Evolutionary conservation across 2,329 filamentous ascomycete species (phyloP), one percentile per base, ranked within the genome.

Genomic region (Botrytis medusae): DNA sequence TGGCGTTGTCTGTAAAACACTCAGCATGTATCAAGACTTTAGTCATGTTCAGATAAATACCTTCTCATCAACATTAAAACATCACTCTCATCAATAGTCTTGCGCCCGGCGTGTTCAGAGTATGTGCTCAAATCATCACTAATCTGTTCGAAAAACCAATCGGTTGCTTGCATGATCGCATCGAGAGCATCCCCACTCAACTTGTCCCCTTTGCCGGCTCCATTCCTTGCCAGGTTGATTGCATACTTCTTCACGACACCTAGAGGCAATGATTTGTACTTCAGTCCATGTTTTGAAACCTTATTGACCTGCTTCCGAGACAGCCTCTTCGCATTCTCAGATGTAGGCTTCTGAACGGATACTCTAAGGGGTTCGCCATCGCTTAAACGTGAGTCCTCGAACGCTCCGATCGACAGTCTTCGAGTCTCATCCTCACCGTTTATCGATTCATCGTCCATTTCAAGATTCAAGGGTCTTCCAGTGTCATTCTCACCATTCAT

Each of bases 131-230:
- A 83, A 80, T 97, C 94, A 74, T 94, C 92, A 65, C 92, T 90
- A 3, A 93, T 85, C 82, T 97, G 94, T 83, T 97, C 93, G 81
- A 97, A 97, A 82, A 94, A 97, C 92, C 93, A 96, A 75, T 97
- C 93, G 4, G 93, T 93, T 0, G 94, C 93, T 80, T 94, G 91
- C 79, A 91, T 90, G 71, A 97, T 89, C 7, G 91, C 91, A 44
- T 88, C 87, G 54, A 97, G 84, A 2, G 92, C 91, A 69, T 96
- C 93, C 63, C 92, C 89, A 73, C 87, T 90, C 64, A 97, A 88
- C 76, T 91, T 93, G 8, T 88, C 84, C 77, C 91, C 93, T 77
- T 87, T 87, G 16, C 87, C 85, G 32, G 90, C 90, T 62, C 90
- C 88, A 6, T 88, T 89, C 77, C 90, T 89, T 32, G 92, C 87